Conservation (phyloP, 345 rosid genomes). For the Turritis glabra region DNA sequence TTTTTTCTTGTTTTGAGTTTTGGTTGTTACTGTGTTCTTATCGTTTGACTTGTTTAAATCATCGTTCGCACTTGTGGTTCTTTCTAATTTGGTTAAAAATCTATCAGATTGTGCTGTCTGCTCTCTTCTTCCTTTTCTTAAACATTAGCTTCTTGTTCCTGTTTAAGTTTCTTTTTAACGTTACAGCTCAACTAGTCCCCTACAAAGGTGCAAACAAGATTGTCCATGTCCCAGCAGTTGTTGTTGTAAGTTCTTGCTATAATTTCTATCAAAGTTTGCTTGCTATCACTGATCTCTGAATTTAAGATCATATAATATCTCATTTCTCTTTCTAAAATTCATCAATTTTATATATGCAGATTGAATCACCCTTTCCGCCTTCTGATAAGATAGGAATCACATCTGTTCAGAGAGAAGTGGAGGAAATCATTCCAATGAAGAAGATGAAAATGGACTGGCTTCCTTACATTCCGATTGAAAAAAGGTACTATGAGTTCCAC, state of each 20-base stretch:
- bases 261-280: constrained; percentile 5
- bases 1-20: neutral
- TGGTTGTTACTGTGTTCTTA: neutral
- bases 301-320: neutral
- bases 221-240: constrained; percentile 69
- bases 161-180: constrained; percentile 5
- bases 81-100: constrained; percentile 1
- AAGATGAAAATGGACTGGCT: constrained; percentile 99
- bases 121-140: neutral
- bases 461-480: constrained; percentile 85
- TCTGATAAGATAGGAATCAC: constrained; percentile 96
- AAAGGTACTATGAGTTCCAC: constrained; percentile 52
- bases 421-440: constrained; percentile 98
- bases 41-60: neutral
- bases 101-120: neutral
- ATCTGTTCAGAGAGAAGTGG: constrained; percentile 93
- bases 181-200: constrained; percentile 90
- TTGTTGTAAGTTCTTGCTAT: constrained; percentile 68
- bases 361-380: constrained; percentile 89
- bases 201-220: constrained; percentile 53
- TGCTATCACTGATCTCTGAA: neutral
- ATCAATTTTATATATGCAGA: constrained; percentile 46
- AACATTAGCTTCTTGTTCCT: neutral
- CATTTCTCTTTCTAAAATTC: constrained; percentile 6
- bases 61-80: neutral